Evolutionary conservation across 1,284 basidiomycete genomes (phyloP), one percentile per base, ranked within the genome.

Genomic region (Gastroboletus turbinatus): DNA sequence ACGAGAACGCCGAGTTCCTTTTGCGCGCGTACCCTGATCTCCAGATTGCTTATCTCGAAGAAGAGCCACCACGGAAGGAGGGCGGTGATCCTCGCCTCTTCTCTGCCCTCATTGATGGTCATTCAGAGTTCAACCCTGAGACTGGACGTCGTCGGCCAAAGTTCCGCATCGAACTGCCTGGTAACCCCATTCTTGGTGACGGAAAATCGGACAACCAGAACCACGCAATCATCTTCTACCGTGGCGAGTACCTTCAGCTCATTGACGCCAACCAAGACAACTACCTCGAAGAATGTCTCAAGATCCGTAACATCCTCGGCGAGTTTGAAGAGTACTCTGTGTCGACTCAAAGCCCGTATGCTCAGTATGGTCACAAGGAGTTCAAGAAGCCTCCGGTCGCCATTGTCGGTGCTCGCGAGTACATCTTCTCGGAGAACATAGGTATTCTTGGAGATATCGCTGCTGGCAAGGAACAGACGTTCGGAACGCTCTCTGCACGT

Each of bases 171-270:
- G 96, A 99, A 78, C 82, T 99, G 21, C 96, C 97, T 35, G 96
- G 96, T 50, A 99, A 99, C 79, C 96, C 96, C 1, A 99, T 99
- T 77, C 84, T 99, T 51, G 97, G 97, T 62, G 97, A 99, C 72
- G 97, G 96, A 63, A 99, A 99, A 78, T 97, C 95, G 53, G 96
- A 99, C 81, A 99, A 99, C 76, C 97, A 99, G 83, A 99, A 99
- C 75, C 96, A 99, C 68, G 95, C 96, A 42, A 96, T 99, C 74
- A 88, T 99, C 75, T 99, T 98, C 81, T 96, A 99, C 77, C 94
- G 96, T 61, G 96, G 96, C 63, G 97, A 99, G 76, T 99, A 98
- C 76, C 80, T 99, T 13, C 96, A 99, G 78, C 91, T 98, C 62
- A 98, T 99, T 73, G 97, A 99, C 68, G 97, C 96, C 68, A 99